Evolutionary conservation across 1,284 basidiomycete genomes (phyloP).

Genomic region (Cutaneotrichosporon spelunceum): DNA sequence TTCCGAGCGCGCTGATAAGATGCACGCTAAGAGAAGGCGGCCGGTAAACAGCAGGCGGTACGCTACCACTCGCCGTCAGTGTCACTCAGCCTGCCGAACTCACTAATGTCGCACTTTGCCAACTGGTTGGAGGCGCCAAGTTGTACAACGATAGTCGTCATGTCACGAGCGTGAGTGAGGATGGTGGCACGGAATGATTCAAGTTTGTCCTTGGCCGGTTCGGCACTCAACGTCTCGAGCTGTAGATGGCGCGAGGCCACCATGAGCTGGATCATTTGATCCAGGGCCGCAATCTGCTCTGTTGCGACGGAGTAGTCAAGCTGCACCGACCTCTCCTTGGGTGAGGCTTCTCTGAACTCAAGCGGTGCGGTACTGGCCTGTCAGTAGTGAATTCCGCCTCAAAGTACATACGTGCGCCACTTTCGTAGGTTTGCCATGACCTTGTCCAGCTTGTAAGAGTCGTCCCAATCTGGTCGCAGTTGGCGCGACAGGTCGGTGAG

Average conservation of each 20-base stretch:
- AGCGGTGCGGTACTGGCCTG: background rate
- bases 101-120: constrained; percentile 18
- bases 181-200: constrained; percentile 7
- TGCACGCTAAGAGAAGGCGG: constrained; percentile 18
- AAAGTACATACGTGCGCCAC: background rate
- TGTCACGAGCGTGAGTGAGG: constrained; percentile 10
- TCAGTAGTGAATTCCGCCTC: background rate
- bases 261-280: constrained; percentile 20
- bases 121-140: constrained; percentile 13
- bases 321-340: background rate
- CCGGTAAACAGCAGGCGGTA: constrained; percentile 23
- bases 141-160: constrained; percentile 16
- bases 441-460: constrained; percentile 14
- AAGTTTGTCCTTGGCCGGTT: background rate
- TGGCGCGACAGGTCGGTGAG: constrained; percentile 16
- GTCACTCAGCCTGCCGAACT: background rate
- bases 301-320: constrained; percentile 15
- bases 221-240: constrained; percentile 14
- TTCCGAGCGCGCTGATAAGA: constrained; percentile 19
- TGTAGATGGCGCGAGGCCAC: constrained; percentile 17
- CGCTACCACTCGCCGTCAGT: constrained; percentile 12
- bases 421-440: constrained; percentile 9
- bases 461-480: constrained; percentile 9
- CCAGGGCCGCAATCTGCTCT: constrained; percentile 17
- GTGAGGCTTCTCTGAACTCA: background rate